Evolutionary conservation across 179 eudicot species (phyloP), one percentile per base, ranked within the genome.

Genomic region (Pouteria campechiana): DNA sequence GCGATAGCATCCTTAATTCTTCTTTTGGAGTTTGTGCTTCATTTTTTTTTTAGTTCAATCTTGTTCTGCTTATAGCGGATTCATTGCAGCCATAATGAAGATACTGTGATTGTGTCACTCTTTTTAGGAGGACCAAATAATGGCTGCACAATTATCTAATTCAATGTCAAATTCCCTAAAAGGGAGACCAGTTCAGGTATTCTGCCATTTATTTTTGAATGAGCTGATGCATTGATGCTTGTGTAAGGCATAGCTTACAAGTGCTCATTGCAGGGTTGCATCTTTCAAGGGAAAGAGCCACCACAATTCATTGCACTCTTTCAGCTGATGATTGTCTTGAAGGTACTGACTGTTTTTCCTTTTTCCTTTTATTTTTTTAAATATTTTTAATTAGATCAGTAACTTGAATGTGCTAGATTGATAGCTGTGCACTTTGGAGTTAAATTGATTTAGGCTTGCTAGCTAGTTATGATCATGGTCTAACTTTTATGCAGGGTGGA

Each of bases 291-390:
- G 28, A 92, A 80, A 65, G 99, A 92, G 55, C 99, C 99, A 22
- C 94, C 99, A 19, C 99, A 92, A 39, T 92, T 92, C 44, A 52
- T 92, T 56, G 88, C 99, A 30, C 64, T 88, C 53, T 80, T 87
- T 58, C 93, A 87, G 70, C 99, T 96, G 44, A 77, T 92, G 96
- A 79, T 92, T 47, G 73, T 92, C 48, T 81, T 92, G 30, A 92
- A 87, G 99, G 99, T 92, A 65, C 25, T n/a, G n/a, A n/a, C n/a
- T n/a, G n/a, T n/a, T n/a, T n/a, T n/a, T n/a, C n/a, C 22, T 12
- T 33, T 17, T 17, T 32, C 36, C 17, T 16, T 35, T 48, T 32
- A 18, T 52, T 37, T 16, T 10, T 13, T 37, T 32, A 37, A 6
- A 14, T 11, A 11, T 25, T 13, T 25, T 46, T n/a, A n/a, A n/a